Evolutionary conservation across 371 early-diverging fungal species (phyloP).

Genomic region (Chytridium lagenaria): DNA sequence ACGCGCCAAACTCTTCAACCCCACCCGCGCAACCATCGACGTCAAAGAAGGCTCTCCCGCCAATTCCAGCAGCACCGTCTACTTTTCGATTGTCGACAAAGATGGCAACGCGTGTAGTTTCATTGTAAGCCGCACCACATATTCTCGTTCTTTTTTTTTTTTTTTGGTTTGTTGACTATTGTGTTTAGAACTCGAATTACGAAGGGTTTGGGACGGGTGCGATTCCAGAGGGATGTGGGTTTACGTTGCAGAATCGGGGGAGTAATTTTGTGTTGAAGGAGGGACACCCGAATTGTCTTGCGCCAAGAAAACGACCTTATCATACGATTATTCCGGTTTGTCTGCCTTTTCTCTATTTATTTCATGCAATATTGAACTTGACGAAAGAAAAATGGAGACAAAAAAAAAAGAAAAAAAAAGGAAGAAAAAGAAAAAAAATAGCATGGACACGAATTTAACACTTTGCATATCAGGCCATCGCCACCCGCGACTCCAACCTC

Average conservation of each 20-base stretch:
- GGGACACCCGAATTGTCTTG: slow-evolving; percentile 71
- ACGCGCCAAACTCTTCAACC: slow-evolving; percentile 66
- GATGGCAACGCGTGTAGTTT: slow-evolving; percentile 87
- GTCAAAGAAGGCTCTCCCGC: slow-evolving; percentile 68
- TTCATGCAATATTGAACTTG: no score
- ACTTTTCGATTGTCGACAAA: slow-evolving; percentile 77
- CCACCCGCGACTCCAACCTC: slow-evolving; percentile 28
- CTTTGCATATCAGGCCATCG: slow-evolving; percentile 28
- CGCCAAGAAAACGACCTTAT: slow-evolving; percentile 79
- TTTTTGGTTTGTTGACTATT: not conserved
- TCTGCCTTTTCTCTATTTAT: slow-evolving; percentile 60
- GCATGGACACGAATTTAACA: not conserved
- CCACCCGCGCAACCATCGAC: slow-evolving; percentile 53
- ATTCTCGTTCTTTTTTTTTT: not conserved
- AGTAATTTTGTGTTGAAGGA: slow-evolving; percentile 69
- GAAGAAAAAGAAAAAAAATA: no score
- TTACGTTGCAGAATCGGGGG: slow-evolving; percentile 79
- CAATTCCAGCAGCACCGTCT: slow-evolving; percentile 72
- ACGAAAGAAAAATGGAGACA: slow-evolving; percentile 2
- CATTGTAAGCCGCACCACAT: slow-evolving; percentile 52
- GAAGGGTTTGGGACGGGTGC: slow-evolving; percentile 65
- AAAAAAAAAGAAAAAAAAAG: no score
- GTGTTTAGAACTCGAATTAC: slow-evolving; percentile 61
- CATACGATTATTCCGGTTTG: slow-evolving; percentile 81
- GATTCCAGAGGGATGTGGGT: slow-evolving; percentile 71